Evolutionary conservation across 2,329 filamentous ascomycete species (phyloP).

Genomic region (Aspergillus pseudotamarii): DNA sequence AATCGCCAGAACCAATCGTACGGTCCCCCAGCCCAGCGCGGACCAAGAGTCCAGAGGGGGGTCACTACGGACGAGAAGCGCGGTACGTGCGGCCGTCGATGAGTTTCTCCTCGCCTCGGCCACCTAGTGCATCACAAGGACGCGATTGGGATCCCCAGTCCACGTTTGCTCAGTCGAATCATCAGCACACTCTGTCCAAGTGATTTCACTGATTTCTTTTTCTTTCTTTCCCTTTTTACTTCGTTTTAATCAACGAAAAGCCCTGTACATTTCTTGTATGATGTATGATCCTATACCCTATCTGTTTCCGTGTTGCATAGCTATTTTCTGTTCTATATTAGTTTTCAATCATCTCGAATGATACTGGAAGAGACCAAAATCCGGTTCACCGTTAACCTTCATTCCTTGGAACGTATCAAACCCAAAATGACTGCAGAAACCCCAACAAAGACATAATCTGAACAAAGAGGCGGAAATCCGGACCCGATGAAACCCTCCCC

Average conservation of each 20-base stretch:
- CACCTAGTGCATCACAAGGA: slow-evolving; percentile 35
- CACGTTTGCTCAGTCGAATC: slow-evolving; percentile 35
- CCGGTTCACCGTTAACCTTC: neutral
- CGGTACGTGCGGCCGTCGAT: slow-evolving; percentile 51
- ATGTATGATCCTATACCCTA: slow-evolving; percentile 12
- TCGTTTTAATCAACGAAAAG: slow-evolving; percentile 6
- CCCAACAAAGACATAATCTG: neutral
- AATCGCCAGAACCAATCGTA: slow-evolving; percentile 38
- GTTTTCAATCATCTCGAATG: neutral
- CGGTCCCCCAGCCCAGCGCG: slow-evolving; percentile 27
- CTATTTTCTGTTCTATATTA: neutral
- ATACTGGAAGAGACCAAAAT: neutral
- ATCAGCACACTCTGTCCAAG: neutral
- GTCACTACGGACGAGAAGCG: slow-evolving; percentile 46
- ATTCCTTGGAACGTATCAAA: neutral
- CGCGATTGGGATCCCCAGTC: slow-evolving; percentile 42
- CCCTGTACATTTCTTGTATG: slow-evolving; percentile 6
- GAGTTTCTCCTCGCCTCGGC: slow-evolving; percentile 53
- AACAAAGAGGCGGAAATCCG: neutral
- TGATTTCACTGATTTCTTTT: neutral
- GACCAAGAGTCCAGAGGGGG: slow-evolving; percentile 21
- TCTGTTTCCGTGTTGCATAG: neutral
- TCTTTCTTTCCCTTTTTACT: neutral
- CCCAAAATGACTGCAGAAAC: neutral
- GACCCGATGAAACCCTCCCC: neutral